These are phyloP conservation scores for Curvularia eragrostidis DNA, from an alignment of 2,329 filamentous ascomycete species.

Conservation along the genomic window DNA sequence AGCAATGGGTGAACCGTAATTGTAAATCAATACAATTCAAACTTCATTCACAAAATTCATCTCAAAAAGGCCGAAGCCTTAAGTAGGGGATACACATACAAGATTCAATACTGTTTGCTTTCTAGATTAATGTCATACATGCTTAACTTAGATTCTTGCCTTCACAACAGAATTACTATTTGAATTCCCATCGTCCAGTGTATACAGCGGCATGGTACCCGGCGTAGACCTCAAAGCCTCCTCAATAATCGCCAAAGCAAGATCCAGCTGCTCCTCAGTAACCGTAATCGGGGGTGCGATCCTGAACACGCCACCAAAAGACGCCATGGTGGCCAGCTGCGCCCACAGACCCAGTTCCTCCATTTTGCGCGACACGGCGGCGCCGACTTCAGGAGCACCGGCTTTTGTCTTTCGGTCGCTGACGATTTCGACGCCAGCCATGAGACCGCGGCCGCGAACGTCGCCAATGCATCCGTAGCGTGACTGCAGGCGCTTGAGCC, in stretches of 20 bases:
- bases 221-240: slow-evolving; percentile 62
- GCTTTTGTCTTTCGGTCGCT: slow-evolving; percentile 57
- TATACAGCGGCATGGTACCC: slow-evolving; percentile 46
- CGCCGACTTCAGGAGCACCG: slow-evolving; percentile 57
- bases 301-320: slow-evolving; percentile 60
- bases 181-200: background rate
- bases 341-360: slow-evolving; percentile 63
- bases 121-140: background rate
- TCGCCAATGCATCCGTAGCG: slow-evolving; percentile 69
- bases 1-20: no score
- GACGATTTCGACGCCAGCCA: slow-evolving; percentile 67
- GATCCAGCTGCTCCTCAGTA: slow-evolving; percentile 49
- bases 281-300: slow-evolving; percentile 68
- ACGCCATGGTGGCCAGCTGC: slow-evolving; percentile 60
- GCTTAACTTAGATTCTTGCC: background rate
- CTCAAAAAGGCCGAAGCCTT: no score
- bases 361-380: slow-evolving; percentile 56
- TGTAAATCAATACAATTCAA: no score
- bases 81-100: no score
- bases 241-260: slow-evolving; percentile 64
- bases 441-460: slow-evolving; percentile 64
- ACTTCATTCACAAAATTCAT: no score
- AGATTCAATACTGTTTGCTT: background rate
- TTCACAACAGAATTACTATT: background rate
- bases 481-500: slow-evolving; percentile 55